phyloP scores from a whole-genome alignment of 31 red algal species.

The Porphyra umbilicalis region DNA sequence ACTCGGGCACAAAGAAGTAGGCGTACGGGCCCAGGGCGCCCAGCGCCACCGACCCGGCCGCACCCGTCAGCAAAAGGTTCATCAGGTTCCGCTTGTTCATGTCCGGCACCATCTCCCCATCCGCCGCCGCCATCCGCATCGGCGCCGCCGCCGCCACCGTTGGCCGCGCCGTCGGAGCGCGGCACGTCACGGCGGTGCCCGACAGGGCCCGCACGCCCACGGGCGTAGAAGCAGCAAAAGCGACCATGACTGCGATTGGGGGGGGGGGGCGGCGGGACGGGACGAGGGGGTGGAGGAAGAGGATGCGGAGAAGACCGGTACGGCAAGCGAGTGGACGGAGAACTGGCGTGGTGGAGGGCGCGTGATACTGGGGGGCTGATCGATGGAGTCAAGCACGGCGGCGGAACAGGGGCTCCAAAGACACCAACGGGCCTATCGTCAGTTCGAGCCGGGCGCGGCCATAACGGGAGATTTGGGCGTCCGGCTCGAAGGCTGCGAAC shows the following conservation, averaged over 20 bases:
- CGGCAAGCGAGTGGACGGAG: neutral
- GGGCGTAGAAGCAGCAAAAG: neutral
- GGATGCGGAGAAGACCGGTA: neutral
- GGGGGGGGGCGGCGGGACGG: neutral
- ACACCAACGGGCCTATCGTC: neutral
- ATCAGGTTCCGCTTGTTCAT: conserved; percentile 81
- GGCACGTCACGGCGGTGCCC: neutral
- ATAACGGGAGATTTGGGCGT: neutral
- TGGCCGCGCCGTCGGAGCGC: neutral
- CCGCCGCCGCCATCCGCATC: conserved; percentile 4
- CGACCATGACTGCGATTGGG: neutral
- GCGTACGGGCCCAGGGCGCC: conserved; percentile 47
- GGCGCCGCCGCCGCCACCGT: neutral
- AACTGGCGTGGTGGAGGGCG: neutral
- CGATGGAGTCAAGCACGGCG: neutral
- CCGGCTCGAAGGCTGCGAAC: too few relatives aligned
- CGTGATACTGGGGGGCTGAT: neutral
- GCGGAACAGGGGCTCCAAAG: neutral
- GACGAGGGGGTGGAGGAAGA: neutral
- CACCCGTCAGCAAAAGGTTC: conserved; percentile 76
- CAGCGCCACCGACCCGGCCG: conserved; percentile 43
- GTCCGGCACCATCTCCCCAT: conserved; percentile 65
- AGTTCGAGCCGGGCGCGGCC: neutral
- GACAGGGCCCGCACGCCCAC: neutral
- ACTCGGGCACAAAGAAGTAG: conserved; percentile 79